Evolutionary conservation across 2,329 filamentous ascomycete genomes (phyloP), one percentile per base, ranked within the genome.

Genomic region (Aureobasidium sp.): DNA sequence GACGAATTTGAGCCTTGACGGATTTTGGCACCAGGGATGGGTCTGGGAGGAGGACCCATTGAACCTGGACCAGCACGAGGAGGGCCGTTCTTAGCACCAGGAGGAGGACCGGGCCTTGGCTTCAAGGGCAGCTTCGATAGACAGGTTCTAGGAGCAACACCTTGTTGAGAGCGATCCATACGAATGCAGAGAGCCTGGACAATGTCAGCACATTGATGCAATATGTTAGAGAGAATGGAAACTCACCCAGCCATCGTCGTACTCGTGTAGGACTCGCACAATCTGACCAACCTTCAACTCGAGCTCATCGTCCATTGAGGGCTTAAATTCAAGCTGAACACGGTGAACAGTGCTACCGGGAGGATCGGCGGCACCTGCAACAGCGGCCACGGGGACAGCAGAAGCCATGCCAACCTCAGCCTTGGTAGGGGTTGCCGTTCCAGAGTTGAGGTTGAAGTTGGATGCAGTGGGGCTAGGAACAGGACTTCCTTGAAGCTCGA

Each of bases 181-280:
- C 88, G 88, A 68, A 91, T 89, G 75, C 91, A 97, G 61, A 97
- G 89, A 71, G 92, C 90, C 90, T 92, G 66, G 4, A 22, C 4
- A 25, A 51, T 63, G 64, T 73, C 68, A 71, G 68, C 64, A 59
- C 44, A 31, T 6, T 45, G 12, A 51, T 31, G 11, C 7, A 14
- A 31, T 5, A 17, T 41, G 34, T 29, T 11, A 29, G 22, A 11
- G 22, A 2, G 15, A 34, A 41, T 47, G 44, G 20, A 17, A 36
- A 82, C 89, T 83, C 83, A 93, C 90, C 94, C 94, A 99, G 70
- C 94, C 94, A 76, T 99, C 94, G 72, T 99, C 94, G 70, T 97
- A 99, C 76, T 96, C 92, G 71, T 97, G 93, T 58, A 97, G 81
- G 66, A 99, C 80, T 66, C 93, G 85, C 56, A 97, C 90, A 53